Percentiles rank a stretch among this genome's conserved stretches.
phyloP scores from a whole-genome alignment of 2,329 filamentous ascomycete genomes.

The Bipolaris oryzae region DNA sequence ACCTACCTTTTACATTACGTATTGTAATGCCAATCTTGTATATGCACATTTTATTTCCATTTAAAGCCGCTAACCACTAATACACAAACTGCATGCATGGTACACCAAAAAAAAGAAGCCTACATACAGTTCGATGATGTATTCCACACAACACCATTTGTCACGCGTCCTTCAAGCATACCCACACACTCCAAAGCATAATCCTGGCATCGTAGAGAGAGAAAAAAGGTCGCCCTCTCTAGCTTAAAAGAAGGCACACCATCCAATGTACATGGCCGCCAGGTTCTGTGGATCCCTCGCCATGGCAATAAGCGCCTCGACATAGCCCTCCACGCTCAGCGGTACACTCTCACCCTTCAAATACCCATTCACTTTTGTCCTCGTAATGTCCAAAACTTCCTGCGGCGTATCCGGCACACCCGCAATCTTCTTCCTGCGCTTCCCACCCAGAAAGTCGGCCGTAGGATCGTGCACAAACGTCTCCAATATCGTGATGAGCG shows the following conservation, averaged over 20 bases:
- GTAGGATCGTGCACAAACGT: slow-evolving; percentile 98
- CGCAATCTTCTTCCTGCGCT: slow-evolving; percentile 60
- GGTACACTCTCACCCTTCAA: slow-evolving; percentile 88
- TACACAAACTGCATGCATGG: too few relatives aligned
- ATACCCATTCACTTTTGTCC: slow-evolving; percentile 82
- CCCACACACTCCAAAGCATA: background rate
- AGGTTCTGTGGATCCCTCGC: slow-evolving; percentile 81
- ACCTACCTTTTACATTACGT: slow-evolving; percentile 11
- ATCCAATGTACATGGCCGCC: slow-evolving; percentile 96
- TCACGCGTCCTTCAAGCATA: too few relatives aligned
- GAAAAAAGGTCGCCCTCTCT: too few relatives aligned
- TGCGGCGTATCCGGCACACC: slow-evolving; percentile 70
- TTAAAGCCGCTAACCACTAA: too few relatives aligned
- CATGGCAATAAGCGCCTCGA: slow-evolving; percentile 90
- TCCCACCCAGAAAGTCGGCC: slow-evolving; percentile 82
- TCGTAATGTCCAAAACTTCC: slow-evolving; percentile 88
- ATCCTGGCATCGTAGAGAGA: background rate
- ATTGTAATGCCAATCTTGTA: slow-evolving; percentile 19
- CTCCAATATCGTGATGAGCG: slow-evolving; percentile 95
- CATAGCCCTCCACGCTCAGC: slow-evolving; percentile 92
- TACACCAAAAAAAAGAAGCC: background rate
- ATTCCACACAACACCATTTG: too few relatives aligned
- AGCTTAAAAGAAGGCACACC: slow-evolving; percentile 72
- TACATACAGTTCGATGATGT: too few relatives aligned
- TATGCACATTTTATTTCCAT: slow-evolving; percentile 5